A percentile compares a stretch with the other conserved stretches of the same genome.
phyloP scores from a whole-genome alignment of 2,329 filamentous ascomycete genomes.

The Botrytis deweyae region DNA sequence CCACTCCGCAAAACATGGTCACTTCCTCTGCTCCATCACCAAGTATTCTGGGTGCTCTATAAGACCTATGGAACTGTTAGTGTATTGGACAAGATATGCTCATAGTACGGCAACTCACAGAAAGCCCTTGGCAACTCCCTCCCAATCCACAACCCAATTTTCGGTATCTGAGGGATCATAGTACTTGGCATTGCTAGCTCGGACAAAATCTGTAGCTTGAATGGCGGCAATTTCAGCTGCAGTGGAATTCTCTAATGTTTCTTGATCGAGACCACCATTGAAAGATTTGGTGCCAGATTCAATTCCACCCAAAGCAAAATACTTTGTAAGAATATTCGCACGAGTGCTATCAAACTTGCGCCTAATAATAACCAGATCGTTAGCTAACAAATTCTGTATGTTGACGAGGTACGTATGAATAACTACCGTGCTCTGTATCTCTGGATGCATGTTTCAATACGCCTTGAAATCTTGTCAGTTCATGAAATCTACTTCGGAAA shows the following conservation, averaged over 20 bases:
- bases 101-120: slow-evolving; percentile 53
- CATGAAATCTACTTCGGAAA: slow-evolving; percentile 4
- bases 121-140: slow-evolving; percentile 73
- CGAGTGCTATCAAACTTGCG: slow-evolving; percentile 69
- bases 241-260: slow-evolving; percentile 61
- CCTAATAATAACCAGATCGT: slow-evolving; percentile 41
- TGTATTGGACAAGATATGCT: neutral
- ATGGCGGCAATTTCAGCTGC: slow-evolving; percentile 63
- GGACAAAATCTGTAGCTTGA: slow-evolving; percentile 61
- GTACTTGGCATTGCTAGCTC: slow-evolving; percentile 46
- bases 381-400: neutral
- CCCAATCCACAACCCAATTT: slow-evolving; percentile 80
- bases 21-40: slow-evolving; percentile 56
- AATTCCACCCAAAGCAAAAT: slow-evolving; percentile 80
- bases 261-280: slow-evolving; percentile 54
- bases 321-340: slow-evolving; percentile 69
- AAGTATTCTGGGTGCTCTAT: slow-evolving; percentile 55
- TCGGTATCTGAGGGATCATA: slow-evolving; percentile 51
- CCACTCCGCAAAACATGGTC: slow-evolving; percentile 61
- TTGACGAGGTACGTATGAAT: neutral
- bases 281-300: slow-evolving; percentile 63
- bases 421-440: slow-evolving; percentile 62
- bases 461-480: slow-evolving; percentile 44
- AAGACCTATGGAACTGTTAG: slow-evolving; percentile 46
- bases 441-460: slow-evolving; percentile 82